Evolutionary conservation across 2,329 filamentous ascomycete genomes (phyloP).

Genomic region (Camillea tinctor): DNA sequence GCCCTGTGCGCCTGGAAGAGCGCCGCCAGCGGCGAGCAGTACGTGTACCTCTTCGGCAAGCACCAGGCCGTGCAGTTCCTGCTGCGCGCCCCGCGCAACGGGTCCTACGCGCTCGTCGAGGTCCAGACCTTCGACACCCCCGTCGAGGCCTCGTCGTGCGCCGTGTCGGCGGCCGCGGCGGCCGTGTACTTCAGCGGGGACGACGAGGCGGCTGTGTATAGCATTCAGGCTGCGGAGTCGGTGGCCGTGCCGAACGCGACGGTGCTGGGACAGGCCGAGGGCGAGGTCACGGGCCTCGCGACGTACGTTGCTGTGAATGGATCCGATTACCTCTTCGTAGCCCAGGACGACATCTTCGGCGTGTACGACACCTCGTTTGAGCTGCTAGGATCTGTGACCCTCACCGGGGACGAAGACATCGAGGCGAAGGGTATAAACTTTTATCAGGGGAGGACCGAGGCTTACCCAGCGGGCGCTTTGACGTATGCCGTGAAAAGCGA

Average conservation of each 20-base stretch:
- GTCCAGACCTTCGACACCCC: slow-evolving; percentile 43
- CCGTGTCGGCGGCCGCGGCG: slow-evolving; percentile 35
- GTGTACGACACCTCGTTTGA: slow-evolving; percentile 39
- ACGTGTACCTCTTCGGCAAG: slow-evolving; percentile 48
- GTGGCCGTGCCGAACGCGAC: slow-evolving; percentile 36
- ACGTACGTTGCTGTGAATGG: slow-evolving; percentile 38
- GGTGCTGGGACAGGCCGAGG: slow-evolving; percentile 35
- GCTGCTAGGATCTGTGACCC: slow-evolving; percentile 35
- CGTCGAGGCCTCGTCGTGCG: slow-evolving; percentile 44
- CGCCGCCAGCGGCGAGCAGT: slow-evolving; percentile 37
- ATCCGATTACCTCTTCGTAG: slow-evolving; percentile 41
- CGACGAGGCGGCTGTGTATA: slow-evolving; percentile 37
- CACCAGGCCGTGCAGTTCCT: slow-evolving; percentile 38
- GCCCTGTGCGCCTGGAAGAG: slow-evolving; percentile 46
- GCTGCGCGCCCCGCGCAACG: slow-evolving; percentile 30
- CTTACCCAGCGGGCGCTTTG: slow-evolving; percentile 39
- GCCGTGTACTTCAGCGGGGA: slow-evolving; percentile 41
- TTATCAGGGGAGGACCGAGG: slow-evolving; percentile 36
- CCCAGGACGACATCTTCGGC: slow-evolving; percentile 36
- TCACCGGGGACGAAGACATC: slow-evolving; percentile 41
- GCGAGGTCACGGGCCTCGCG: slow-evolving; percentile 42
- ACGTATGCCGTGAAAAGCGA: slow-evolving; percentile 42
- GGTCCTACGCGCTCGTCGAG: slow-evolving; percentile 38
- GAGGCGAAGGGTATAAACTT: slow-evolving; percentile 42
- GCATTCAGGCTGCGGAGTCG: slow-evolving; percentile 40